Percentiles rank a stretch among this genome's conserved stretches.
Conservation (phyloP, 2,329 filamentous ascomycete species). For the Myriosclerotinia scirpicola region DNA sequence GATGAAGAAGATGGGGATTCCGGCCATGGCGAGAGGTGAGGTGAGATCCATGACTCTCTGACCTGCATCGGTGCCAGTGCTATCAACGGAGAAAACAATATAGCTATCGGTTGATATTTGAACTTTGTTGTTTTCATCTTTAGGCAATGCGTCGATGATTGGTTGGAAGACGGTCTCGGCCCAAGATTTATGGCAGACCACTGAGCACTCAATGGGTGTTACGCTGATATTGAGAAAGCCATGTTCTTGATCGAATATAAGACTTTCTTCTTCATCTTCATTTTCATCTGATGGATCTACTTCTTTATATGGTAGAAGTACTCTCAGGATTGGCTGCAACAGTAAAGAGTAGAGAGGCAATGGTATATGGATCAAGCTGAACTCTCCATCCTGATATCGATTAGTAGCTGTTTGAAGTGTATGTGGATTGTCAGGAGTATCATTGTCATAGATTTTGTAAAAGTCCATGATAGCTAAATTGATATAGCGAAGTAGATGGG, state of each 20-base stretch:
- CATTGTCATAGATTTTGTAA: slow-evolving; percentile 1
- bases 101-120: slow-evolving; percentile 82
- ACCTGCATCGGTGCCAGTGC: slow-evolving; percentile 85
- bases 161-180: slow-evolving; percentile 75
- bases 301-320: slow-evolving; percentile 68
- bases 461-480: neutral
- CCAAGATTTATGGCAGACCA: slow-evolving; percentile 80
- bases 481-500: neutral
- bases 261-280: slow-evolving; percentile 45
- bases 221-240: slow-evolving; percentile 92
- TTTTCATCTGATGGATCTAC: slow-evolving; percentile 38
- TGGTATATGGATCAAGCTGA: slow-evolving; percentile 89
- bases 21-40: slow-evolving; percentile 83
- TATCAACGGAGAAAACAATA: slow-evolving; percentile 85
- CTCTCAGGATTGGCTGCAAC: slow-evolving; percentile 80
- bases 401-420: slow-evolving; percentile 29
- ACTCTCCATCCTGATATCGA: slow-evolving; percentile 69
- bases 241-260: slow-evolving; percentile 58
- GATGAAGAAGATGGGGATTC: slow-evolving; percentile 97
- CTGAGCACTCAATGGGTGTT: slow-evolving; percentile 87
- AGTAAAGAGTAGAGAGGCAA: slow-evolving; percentile 74
- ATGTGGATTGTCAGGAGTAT: neutral
- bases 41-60: slow-evolving; percentile 90
- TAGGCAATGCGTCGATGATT: slow-evolving; percentile 62
- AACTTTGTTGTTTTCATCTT: slow-evolving; percentile 53